These are phyloP conservation scores for Stachybotrys elegans DNA, from an alignment of 2,329 filamentous ascomycete species.

Conservation along the genomic window DNA sequence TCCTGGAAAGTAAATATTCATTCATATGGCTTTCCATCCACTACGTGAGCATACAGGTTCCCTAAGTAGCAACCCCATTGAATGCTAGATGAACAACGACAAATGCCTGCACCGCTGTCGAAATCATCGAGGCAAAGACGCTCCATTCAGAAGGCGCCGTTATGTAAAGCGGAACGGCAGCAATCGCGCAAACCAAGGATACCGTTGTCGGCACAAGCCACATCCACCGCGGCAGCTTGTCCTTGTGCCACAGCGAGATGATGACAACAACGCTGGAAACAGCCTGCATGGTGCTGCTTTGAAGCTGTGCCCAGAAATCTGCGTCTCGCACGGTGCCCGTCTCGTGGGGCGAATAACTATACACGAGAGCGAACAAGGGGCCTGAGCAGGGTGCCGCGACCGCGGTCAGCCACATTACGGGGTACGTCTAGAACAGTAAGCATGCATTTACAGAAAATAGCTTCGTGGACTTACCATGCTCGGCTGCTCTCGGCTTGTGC, in stretches of 20 bases:
- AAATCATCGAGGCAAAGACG: neutral
- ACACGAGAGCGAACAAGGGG: neutral
- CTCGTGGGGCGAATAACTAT: neutral
- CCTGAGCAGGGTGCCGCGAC: neutral
- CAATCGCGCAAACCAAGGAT: neutral
- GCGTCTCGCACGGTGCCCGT: neutral
- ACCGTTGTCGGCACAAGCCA: neutral
- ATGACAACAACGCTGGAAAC: neutral
- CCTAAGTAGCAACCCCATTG: too few relatives aligned
- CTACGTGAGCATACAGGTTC: too few relatives aligned
- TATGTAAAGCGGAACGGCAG: neutral
- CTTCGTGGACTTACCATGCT: neutral
- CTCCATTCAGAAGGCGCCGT: neutral
- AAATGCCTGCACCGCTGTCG: neutral
- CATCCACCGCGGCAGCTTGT: neutral
- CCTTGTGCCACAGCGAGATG: neutral
- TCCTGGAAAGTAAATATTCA: too few relatives aligned
- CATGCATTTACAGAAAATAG: neutral
- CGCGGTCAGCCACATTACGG: neutral
- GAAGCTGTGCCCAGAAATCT: neutral
- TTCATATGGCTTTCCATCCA: too few relatives aligned
- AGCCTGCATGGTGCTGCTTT: neutral
- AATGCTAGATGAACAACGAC: neutral
- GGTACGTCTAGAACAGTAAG: neutral
- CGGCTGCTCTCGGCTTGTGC: neutral